Evolutionary conservation across 2,329 filamentous ascomycete genomes (phyloP), one percentile per base, ranked within the genome.

Genomic region (Xylariaceae sp.): DNA sequence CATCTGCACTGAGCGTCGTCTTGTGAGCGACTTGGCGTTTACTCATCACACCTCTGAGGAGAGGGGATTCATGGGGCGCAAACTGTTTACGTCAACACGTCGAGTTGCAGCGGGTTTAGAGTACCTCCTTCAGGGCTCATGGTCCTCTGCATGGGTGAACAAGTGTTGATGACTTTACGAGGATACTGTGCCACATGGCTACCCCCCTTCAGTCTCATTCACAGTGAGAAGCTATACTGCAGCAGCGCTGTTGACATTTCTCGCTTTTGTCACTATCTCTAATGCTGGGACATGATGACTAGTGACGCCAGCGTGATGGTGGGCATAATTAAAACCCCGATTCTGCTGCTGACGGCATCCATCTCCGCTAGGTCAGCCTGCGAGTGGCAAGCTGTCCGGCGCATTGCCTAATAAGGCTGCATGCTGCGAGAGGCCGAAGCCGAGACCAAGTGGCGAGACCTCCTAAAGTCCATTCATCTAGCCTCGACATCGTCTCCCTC

Each of bases 381-480:
- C 51, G 53, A 59, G 55, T 61, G 55, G 54, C 33, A 47, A 41
- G 36, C 34, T 44, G 40, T 36, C 49, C 55, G 41, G 50, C 49
- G 46, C 51, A 36, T 51, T 54, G 58, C 58, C 50, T 51, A 58
- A 61, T 58, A 46, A 31, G 51, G 58, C 54, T 43, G 41, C 33
- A 61, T 55, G 50, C 47, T 55, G 58, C 58, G 58, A 58, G 21
- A 34, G 40, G 17, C 58, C 44, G 48, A 53, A 43, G 36, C 58
- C 37, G 49, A 54, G n/a, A n/a, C n/a, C n/a, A n/a, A n/a, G n/a
- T n/a, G n/a, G n/a, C n/a, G n/a, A n/a, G n/a, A n/a, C n/a, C n/a
- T 28, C 49, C 41, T n/a, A 17, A n/a, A 50, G 11, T 33, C 17
- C 29, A 43, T 11, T 19, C 19, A 21, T 29, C 45, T 29, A 54